These are phyloP conservation scores for Alternaria alternata DNA, from an alignment of 2,329 filamentous ascomycete genomes.

Conservation along the genomic window DNA sequence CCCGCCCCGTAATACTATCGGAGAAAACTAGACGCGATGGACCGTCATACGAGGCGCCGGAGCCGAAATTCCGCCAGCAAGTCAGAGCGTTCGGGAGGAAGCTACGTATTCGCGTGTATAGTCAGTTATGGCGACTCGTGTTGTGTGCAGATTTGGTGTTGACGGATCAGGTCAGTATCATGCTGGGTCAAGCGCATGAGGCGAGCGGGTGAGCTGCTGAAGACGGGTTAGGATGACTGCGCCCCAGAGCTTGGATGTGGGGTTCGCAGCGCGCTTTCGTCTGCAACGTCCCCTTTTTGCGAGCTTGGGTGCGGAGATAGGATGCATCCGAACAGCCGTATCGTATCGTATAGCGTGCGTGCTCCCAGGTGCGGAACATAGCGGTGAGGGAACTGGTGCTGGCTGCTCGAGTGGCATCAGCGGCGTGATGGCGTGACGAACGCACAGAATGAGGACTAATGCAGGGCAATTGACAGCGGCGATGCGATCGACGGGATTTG, in stretches of 20 bases:
- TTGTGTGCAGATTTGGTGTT: conserved; percentile 7
- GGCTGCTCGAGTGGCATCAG: conserved; percentile 10
- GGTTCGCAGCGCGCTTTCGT: conserved; percentile 10
- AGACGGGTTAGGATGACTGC: conserved; percentile 11
- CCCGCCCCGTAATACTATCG: conserved; percentile 12
- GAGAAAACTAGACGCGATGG: conserved; percentile 15
- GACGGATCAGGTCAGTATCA: neutral
- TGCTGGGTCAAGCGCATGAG: neutral
- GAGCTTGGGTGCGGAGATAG: conserved; percentile 8
- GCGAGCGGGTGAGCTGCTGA: conserved; percentile 11
- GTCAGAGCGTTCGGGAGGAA: conserved; percentile 9
- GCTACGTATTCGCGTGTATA: conserved; percentile 5
- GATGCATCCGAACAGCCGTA: conserved; percentile 6
- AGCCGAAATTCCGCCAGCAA: conserved; percentile 11
- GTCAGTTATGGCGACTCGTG: conserved; percentile 8
- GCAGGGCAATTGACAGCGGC: conserved; percentile 14
- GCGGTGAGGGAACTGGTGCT: conserved; percentile 17
- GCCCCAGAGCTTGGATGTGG: conserved; percentile 22
- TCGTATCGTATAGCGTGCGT: conserved; percentile 4
- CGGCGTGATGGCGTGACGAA: conserved; percentile 21
- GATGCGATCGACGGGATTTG: conserved; percentile 6
- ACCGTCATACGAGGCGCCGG: conserved; percentile 12
- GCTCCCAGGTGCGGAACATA: conserved; percentile 5
- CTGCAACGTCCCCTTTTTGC: conserved; percentile 10
- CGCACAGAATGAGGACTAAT: conserved; percentile 13